Evolutionary conservation across 108 stramenopile genomes (phyloP).

Genomic region (Skeletonema costatum): DNA sequence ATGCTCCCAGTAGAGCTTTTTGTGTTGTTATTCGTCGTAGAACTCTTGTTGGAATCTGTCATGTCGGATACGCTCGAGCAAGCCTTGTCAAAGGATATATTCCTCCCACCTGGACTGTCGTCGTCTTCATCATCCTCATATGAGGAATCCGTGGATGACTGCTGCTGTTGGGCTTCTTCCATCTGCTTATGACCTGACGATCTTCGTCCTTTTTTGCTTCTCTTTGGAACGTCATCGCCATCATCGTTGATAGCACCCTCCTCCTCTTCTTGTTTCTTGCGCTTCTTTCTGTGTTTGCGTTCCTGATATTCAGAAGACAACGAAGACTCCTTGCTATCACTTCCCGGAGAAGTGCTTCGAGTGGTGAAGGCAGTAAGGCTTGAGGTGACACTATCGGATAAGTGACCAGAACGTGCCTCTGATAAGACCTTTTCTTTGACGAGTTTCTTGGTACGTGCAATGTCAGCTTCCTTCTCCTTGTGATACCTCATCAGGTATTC

Average conservation of each 20-base stretch:
- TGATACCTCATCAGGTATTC: conserved; percentile 64
- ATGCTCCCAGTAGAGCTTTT: conserved; percentile 47
- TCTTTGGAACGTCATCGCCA: not conserved
- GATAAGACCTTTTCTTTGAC: conserved; percentile 56
- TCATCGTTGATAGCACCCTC: conserved; percentile 12
- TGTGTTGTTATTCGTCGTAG: not conserved
- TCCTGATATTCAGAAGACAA: conserved; percentile 7
- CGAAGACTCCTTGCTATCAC: conserved; percentile 14
- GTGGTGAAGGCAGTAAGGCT: conserved; percentile 51
- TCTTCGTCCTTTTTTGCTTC: not conserved
- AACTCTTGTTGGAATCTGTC: conserved; percentile 67
- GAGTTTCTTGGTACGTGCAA: conserved; percentile 62
- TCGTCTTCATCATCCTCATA: conserved; percentile 32
- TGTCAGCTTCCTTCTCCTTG: conserved; percentile 65
- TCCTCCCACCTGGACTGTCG: conserved; percentile 51
- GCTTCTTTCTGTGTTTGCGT: not conserved
- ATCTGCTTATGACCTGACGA: conserved; percentile 7
- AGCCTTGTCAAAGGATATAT: conserved; percentile 55
- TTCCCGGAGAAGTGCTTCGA: conserved; percentile 12
- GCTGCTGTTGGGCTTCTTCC: conserved; percentile 1
- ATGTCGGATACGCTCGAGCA: conserved; percentile 69
- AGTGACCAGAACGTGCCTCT: conserved; percentile 62
- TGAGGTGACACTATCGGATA: conserved; percentile 65
- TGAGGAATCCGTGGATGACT: conserved; percentile 20
- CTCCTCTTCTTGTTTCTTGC: not conserved